Evolutionary conservation across 768 basidiomycete species (phyloP), one percentile per base, ranked within the genome.

Genomic region (Xerocomellus amylosporus): DNA sequence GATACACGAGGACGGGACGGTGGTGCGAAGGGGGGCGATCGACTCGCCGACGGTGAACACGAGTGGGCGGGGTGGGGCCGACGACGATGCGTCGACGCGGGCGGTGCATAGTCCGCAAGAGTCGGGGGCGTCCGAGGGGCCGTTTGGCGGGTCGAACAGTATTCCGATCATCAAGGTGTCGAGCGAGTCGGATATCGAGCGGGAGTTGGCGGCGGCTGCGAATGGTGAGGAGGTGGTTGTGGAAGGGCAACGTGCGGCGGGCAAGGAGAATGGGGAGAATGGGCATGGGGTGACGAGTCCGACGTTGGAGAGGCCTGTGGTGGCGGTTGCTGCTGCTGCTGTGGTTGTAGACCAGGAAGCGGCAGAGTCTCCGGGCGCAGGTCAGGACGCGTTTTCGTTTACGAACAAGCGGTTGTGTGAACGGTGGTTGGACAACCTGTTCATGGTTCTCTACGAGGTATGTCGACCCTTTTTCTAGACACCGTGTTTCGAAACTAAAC

Each of bases 381-480:
- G 68, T 3, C 75, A 81, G 38, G 88, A 90, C 53, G 74, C 87
- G 3, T 93, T 91, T 69, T 91, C 93, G 22, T 97, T 99, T 73
- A 93, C 86, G 66, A 98, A 93, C 73, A 99, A 98, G 77, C 80
- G 97, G 44, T 74, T 99, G 36, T 99, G 97, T 66, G 97, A 98
- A 68, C 79, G 96, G 46, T 98, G 97, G 97, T 77, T 99, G 44
- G 95, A 98, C 67, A 98, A 98, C 61, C 70, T 98, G 56, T 99
- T 96, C 76, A 98, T 97, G 93, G 94, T 98, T 4, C 75, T 99
- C 5, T 98, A 98, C 67, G 95, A 98, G 83, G 94, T 90, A 46
- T 36, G 79, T 70, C 5, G 64, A 5, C 24, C 19, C 36, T 13
- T n/a, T 15, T 2, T 10, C 3, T 8, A 4, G 2, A 9, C 17